Evolutionary conservation across 2,329 filamentous ascomycete species (phyloP).

Genomic region (Fusarium xyrophilum): DNA sequence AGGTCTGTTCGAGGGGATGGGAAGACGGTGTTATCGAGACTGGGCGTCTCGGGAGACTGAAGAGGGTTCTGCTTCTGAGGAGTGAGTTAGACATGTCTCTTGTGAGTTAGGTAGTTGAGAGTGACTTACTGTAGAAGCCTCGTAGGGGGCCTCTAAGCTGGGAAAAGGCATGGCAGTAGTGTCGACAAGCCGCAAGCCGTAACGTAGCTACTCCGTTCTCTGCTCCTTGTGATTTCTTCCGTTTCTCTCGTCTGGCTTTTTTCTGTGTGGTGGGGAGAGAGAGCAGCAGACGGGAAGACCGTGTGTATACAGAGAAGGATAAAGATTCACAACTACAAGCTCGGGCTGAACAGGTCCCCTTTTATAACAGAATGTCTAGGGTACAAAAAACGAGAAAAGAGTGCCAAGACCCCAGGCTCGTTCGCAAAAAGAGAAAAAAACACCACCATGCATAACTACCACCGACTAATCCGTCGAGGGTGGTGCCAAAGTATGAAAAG

Average conservation of each 20-base stretch:
- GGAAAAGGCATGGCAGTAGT: constrained; percentile 33
- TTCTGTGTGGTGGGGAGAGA: background rate
- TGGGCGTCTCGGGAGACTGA: constrained; percentile 36
- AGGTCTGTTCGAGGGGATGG: constrained; percentile 36
- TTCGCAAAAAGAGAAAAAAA: constrained; percentile 7
- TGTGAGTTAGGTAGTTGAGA: background rate
- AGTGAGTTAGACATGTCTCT: background rate
- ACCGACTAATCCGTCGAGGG: constrained; percentile 23
- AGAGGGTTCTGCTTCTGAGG: constrained; percentile 24
- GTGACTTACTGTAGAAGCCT: constrained; percentile 34
- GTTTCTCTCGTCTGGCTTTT: constrained; percentile 9
- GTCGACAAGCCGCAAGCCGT: constrained; percentile 40
- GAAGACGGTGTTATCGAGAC: constrained; percentile 39
- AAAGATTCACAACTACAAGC: constrained; percentile 10
- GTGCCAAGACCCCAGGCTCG: constrained; percentile 23
- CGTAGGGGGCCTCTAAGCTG: constrained; percentile 27
- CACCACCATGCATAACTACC: constrained; percentile 22
- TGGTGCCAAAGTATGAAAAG: constrained; percentile 28
- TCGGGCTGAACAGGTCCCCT: constrained; percentile 25
- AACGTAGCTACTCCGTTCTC: constrained; percentile 30
- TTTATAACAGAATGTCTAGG: constrained; percentile 27
- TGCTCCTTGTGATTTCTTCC: constrained; percentile 4
- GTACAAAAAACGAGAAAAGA: constrained; percentile 12
- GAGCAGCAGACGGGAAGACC: constrained; percentile 2
- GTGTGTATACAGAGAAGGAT: constrained; percentile 15